Evolutionary conservation across 2,329 filamentous ascomycete species (phyloP), one percentile per base, ranked within the genome.

Genomic region (Trichoderma brevicompactum): DNA sequence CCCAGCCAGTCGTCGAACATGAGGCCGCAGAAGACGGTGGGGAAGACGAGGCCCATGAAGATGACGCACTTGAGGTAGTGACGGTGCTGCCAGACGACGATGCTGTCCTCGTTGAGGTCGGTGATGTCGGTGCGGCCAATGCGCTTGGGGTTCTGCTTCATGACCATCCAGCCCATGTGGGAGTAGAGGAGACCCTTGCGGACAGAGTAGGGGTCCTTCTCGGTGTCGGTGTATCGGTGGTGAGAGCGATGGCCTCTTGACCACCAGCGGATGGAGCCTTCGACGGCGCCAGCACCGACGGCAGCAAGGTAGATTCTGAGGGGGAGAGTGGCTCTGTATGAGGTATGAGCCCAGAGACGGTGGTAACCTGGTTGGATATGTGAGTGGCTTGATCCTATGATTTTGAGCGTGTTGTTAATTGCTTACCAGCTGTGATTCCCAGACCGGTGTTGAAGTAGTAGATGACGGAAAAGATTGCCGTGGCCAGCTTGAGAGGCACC

Each of bases 61-160:
- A 93, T 76, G 71, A 94, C 89, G 63, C 87, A 87, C 84, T 91
- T 92, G 78, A 95, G 83, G 81, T 92, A 96, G 83, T 96, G 85
- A 76, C 87, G 88, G 83, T 96, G 92, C 80, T 96, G 92, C 89
- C 89, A 95, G 72, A 94, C 86, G 49, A 96, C 92, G 66, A 96
- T 86, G 56, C 89, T 83, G 74, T 95, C 92, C 77, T 94, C 91
- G 81, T 95, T 95, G 71, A 96, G 82, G 74, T 96, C 92, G 72
- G 90, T 89, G 74, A 96, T 95, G 72, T 96, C 92, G 78, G 91
- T 94, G 68, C 92, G 91, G 74, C 92, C 92, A 73, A 92, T 92
- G 68, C 90, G 86, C 85, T 94, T 94, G 70, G 92, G 91, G 82
- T 96, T 94, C 82, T 96, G 92, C 85, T 94, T 94, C 85, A 96